Evolutionary conservation across 257 asterid species (phyloP).

Genomic region (Capsicum chinense): DNA sequence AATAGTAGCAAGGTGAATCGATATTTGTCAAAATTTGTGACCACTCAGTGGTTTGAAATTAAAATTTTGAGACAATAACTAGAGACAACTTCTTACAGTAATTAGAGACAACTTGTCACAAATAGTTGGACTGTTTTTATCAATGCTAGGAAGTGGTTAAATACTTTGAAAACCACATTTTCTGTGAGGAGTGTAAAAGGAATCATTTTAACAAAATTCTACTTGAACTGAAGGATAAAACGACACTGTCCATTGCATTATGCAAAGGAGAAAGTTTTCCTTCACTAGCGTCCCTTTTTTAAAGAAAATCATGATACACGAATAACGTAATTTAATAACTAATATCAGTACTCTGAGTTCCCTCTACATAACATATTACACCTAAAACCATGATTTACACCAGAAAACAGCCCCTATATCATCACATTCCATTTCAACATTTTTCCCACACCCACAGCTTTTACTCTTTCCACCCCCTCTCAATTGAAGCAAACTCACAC

Average conservation of each 20-base stretch:
- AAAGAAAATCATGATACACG: neutral
- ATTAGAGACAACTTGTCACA: neutral
- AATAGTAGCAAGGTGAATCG: slow-evolving; percentile 1
- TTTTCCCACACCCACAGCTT: neutral
- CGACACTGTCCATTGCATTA: neutral
- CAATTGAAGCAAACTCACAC: neutral
- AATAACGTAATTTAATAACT: neutral
- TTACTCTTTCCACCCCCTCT: neutral
- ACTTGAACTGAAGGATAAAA: neutral
- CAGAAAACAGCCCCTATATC: neutral
- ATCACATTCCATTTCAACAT: neutral
- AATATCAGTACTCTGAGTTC: neutral
- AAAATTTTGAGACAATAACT: neutral
- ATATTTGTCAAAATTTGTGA: neutral
- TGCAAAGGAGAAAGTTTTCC: neutral
- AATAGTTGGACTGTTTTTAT: slow-evolving; percentile 1
- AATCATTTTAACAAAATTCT: neutral
- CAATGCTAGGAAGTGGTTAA: slow-evolving; percentile 8
- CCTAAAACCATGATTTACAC: neutral
- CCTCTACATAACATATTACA: neutral
- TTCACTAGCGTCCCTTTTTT: neutral
- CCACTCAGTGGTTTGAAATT: neutral
- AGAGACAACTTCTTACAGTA: neutral
- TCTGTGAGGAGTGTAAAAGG: neutral
- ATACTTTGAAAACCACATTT: neutral